Base-by-base conservation (phyloP, 371 early-diverging fungal genomes). In the Antonospora locustae region DNA sequence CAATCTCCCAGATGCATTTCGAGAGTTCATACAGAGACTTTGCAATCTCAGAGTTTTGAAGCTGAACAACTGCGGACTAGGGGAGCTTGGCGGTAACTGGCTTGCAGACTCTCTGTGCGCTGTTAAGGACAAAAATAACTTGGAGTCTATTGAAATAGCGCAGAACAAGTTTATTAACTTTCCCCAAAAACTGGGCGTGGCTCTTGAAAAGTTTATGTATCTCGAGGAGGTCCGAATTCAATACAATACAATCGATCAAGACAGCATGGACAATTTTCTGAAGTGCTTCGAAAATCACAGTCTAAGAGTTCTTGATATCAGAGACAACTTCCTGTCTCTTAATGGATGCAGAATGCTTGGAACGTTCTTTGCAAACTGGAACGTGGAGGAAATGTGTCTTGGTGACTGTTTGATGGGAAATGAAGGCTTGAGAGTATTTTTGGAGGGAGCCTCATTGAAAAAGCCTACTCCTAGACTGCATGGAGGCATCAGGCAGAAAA, bases 41-140 rank as follows among this genome's bases (percentile, higher is more conserved):
- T 41, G 61, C 7, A 58, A 14, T 28, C 25, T 76, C 12, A 41
- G 51, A 43, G 58, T 51, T 41, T 34, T 76, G 17, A 61, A 62
- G 7, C 58, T 76, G 11, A 59, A 70, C 45, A 66, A 76, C 55
- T 71, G 73, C 52, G 76, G 76, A 12, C 55, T 76, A 38, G 76
- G 76, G 6, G 27, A 44, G 27, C 62, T 62, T 16, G 76, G 76
- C 34, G 65, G 70, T 40, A 40, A 54, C 19, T 46, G 36, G 25
- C 39, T 76, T 0, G 50, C 61, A 19, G 41, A 60, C 16, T 45
- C 32, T 30, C 46, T 76, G 9, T 24, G 32, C 0, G 44, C 32
- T 7, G 46, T 73, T n/a, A 38, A 52, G 25, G 46, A 61, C 41
- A 69, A 72, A 40, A 58, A 41, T 16, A 57, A 29, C 29, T 52